These are phyloP conservation scores for Zygosaccharomyces siamensis DNA, from an alignment of 805 yeast genomes.

Conservation along the genomic window DNA sequence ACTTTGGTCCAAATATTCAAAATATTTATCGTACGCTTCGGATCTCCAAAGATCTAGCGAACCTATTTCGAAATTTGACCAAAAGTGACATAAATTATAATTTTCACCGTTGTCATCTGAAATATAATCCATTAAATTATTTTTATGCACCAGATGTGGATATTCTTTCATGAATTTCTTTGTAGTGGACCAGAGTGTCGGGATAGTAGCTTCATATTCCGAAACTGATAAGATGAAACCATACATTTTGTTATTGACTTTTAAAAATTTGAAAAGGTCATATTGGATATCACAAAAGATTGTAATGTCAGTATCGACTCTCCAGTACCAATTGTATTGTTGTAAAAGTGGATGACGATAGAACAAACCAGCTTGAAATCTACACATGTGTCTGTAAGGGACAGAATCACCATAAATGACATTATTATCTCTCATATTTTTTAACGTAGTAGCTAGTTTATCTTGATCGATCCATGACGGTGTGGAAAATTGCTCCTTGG, in stretches of 20 bases:
- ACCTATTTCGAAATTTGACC: constrained; percentile 84
- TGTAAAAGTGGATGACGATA: constrained; percentile 53
- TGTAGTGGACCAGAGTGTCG: constrained; percentile 54
- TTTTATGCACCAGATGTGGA: constrained; percentile 39
- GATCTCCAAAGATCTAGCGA: constrained; percentile 68
- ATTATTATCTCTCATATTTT: constrained; percentile 40
- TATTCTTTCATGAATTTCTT: constrained; percentile 43
- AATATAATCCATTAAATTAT: constrained; percentile 59
- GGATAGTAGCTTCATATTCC: constrained; percentile 60
- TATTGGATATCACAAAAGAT: constrained; percentile 56
- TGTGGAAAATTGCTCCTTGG: constrained; percentile 61
- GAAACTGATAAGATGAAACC: constrained; percentile 65
- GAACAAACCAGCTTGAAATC: constrained; percentile 50
- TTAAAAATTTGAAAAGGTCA: constrained; percentile 60
- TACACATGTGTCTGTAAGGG: constrained; percentile 66
- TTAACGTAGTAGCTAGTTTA: constrained; percentile 43
- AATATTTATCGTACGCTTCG: constrained; percentile 61
- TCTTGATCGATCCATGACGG: constrained; percentile 61
- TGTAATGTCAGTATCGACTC: constrained; percentile 67
- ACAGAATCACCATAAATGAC: constrained; percentile 56
- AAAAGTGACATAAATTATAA: constrained; percentile 76
- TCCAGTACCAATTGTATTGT: constrained; percentile 67
- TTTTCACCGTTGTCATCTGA: constrained; percentile 57
- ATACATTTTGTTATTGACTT: constrained; percentile 49
- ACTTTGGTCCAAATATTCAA: constrained; percentile 58